Evolutionary conservation across 2,329 filamentous ascomycete genomes (phyloP), one percentile per base, ranked within the genome.

Genomic region (Juglanconis sp.): DNA sequence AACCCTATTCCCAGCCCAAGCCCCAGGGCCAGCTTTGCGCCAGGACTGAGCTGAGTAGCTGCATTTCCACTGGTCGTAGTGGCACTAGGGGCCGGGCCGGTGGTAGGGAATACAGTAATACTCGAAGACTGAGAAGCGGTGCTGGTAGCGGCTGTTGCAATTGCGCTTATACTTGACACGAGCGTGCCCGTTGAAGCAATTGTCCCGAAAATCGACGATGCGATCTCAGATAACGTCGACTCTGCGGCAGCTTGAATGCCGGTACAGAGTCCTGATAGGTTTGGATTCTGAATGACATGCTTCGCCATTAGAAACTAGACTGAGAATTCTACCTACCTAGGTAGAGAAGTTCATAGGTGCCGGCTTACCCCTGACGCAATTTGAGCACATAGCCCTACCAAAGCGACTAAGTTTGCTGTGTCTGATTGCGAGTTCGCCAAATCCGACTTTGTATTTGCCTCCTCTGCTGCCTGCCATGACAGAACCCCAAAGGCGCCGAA

Each of bases 331-430:
- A 44, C 15, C 15, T 5, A 15, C 5, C 15, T 17, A 5, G 40
- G 15, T 44, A 15, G 40, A 15, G 13, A 15, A n/a, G 4, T 51
- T 8, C 42, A 9, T 5, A 32, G 46, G 15, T 15, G 4, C 13
- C 17, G 36, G 53, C 56, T 59, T 38, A 59, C 56, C 9, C 30
- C 57, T 10, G 44, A 35, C 9, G 24, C 13, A n/a, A 30, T 4
- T 9, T 54, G 34, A 24, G 57, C 52, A 38, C 57, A 59, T 5
- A 59, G 17, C 4, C 52, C 57, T 10, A 59, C 36, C 47, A 56
- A 8, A 11, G 52, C 57, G 38, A 59, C 32, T 13, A 59, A 13
- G 5, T 59, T 59, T 10, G 57, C 52, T 1, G 57, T 55, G 13
- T 59, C 57, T 3, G 46, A 36, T 40, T 31, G 44, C 24, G 36